phyloP scores from a whole-genome alignment of 2,329 filamentous ascomycete species.

The Apiospora marii region DNA sequence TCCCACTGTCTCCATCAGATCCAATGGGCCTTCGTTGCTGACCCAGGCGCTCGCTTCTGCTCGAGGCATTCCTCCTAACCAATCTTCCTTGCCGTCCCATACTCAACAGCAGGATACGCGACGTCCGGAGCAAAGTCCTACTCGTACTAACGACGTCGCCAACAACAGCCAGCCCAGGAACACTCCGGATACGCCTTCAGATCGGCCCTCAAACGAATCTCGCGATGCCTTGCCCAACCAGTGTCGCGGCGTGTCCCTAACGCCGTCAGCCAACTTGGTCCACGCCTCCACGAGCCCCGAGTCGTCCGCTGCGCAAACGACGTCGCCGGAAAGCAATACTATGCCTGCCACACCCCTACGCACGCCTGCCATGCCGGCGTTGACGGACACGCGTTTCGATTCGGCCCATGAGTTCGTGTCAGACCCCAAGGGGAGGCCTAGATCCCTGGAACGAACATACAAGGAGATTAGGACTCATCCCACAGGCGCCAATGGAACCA shows the following conservation, averaged over 20 bases:
- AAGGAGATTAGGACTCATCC: constrained; percentile 48
- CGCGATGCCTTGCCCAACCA: constrained; percentile 47
- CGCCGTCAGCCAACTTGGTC: constrained; percentile 43
- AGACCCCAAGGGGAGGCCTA: constrained; percentile 44
- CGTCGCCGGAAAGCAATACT: constrained; percentile 34
- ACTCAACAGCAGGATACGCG: constrained; percentile 35
- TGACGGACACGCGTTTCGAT: constrained; percentile 29
- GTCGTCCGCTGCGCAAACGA: constrained; percentile 29
- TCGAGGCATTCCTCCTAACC: constrained; percentile 55
- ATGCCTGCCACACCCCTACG: constrained; percentile 31
- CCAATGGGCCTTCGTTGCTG: constrained; percentile 62
- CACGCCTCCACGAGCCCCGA: constrained; percentile 33
- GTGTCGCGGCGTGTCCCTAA: constrained; percentile 46
- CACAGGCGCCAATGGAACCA: constrained; percentile 35
- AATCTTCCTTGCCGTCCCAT: constrained; percentile 31
- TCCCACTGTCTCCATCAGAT: constrained; percentile 50
- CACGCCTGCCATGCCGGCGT: constrained; percentile 40
- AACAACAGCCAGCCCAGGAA: constrained; percentile 32
- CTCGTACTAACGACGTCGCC: constrained; percentile 32
- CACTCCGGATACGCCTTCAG: constrained; percentile 32
- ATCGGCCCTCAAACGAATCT: constrained; percentile 33
- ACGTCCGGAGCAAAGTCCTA: constrained; percentile 35
- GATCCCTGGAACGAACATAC: constrained; percentile 52
- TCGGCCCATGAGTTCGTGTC: not conserved
- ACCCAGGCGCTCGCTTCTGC: constrained; percentile 66